Evolutionary conservation across 192 early-diverging fungal species (phyloP), one percentile per base, ranked within the genome.

Genomic region (Backusella australiensis): DNA sequence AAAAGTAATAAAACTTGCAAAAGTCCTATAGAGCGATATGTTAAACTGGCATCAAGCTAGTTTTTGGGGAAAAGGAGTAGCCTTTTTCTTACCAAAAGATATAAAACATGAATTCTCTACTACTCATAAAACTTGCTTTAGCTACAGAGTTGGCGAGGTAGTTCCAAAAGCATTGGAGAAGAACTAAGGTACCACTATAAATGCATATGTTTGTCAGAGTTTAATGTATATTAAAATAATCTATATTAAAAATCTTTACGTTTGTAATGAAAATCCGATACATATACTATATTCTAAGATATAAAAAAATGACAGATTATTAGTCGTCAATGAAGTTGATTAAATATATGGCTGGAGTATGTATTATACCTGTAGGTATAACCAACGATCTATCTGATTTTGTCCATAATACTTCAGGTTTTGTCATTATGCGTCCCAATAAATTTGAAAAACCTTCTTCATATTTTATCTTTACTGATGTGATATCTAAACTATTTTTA

Each of bases 121-220:
- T 83, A 32, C 79, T 78, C 84, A 85, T 85, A 67, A 85, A 85
- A 34, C 74, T 74, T 11, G 77, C 70, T 38, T 83, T 85, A 59
- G 82, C 82, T 34, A 85, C 71, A 72, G 73, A 80, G 9, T 80
- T 78, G 11, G 81, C 79, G 35, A 85, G 66, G 65, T 85, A 85
- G 49, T 83, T 80, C 84, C 84, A 85, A 70, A 83, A 85, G 8
- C 78, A 80, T 78, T 85, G 84, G 21, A 85, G 44, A 1, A 85
- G 78, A 12, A 85, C 71, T 36, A 85, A 69, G 26, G 82, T 76
- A 19, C 81, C 78, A 53, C 83, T 82, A 46, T 59, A 38, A 42
- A 34, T 34, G 56, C 6, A 29, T 14, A 66, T 66, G 34, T 52
- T 49, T 56, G 11, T 69, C 63, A 46, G n/a, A 21, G 19, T 38